phyloP scores from a whole-genome alignment of 306 rosid genomes.

The Mimosa pudica region DNA sequence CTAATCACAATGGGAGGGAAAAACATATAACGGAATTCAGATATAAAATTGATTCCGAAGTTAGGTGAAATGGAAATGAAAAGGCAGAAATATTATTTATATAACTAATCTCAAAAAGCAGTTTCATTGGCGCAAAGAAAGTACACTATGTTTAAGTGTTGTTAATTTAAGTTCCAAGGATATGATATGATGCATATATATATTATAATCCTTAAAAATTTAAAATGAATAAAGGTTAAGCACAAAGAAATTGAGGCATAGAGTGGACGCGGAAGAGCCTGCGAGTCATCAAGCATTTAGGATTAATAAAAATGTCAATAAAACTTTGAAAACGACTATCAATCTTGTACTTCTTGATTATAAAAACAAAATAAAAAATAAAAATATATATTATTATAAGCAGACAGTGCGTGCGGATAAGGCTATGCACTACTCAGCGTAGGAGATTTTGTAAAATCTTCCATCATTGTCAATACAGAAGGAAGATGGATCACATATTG shows the following conservation, averaged over 20 bases:
- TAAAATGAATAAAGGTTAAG: constrained; percentile 11
- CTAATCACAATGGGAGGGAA: not conserved
- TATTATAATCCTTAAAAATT: not conserved
- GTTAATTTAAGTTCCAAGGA: not conserved
- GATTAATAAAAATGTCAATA: constrained; percentile 12
- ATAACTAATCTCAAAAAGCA: not conserved
- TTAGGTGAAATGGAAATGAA: not conserved
- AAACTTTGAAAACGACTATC: constrained; percentile 31
- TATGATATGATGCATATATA: not conserved
- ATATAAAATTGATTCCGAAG: constrained; percentile 1
- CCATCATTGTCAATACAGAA: not conserved
- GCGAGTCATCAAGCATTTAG: constrained; percentile 12
- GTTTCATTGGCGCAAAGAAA: constrained; percentile 27
- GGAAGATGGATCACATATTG: not conserved
- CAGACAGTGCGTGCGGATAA: constrained; percentile 4
- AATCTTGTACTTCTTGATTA: constrained; percentile 12
- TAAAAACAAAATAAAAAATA: not conserved
- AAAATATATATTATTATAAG: not conserved
- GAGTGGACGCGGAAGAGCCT: constrained; percentile 17
- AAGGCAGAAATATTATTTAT: not conserved
- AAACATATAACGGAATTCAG: not conserved
- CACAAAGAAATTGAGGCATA: constrained; percentile 2
- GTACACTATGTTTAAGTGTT: not conserved
- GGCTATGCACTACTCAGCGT: constrained; percentile 2
- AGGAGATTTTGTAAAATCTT: not conserved